Evolutionary conservation across 2,329 filamentous ascomycete species (phyloP).

Genomic region (Daldinia sp.): DNA sequence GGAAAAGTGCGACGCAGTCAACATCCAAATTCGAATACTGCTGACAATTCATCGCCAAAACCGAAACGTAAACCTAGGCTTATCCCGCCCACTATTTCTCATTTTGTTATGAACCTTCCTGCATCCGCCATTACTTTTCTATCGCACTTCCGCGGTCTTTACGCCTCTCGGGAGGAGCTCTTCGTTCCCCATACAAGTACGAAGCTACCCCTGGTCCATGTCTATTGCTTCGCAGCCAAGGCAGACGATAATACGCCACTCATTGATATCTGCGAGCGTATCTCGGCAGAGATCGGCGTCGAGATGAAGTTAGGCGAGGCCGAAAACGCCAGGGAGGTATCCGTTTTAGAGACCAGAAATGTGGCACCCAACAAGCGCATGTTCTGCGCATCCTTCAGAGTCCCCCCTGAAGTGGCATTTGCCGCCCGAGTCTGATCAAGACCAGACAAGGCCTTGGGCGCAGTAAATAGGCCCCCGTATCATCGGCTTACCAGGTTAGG

Average conservation of each 20-base stretch:
- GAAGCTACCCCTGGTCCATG: conserved; percentile 83
- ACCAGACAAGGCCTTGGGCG: conserved; percentile 7
- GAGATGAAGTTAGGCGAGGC: conserved; percentile 63
- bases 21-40: conserved; percentile 41
- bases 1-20: conserved; percentile 53
- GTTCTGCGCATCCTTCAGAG: conserved; percentile 92
- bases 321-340: conserved; percentile 58
- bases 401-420: conserved; percentile 87
- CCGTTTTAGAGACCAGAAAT: conserved; percentile 77
- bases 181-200: conserved; percentile 68
- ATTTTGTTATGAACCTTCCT: conserved; percentile 98
- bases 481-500: conserved; percentile 27
- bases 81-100: conserved; percentile 80
- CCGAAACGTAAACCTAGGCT: conserved; percentile 54
- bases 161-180: conserved; percentile 72
- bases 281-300: conserved; percentile 68
- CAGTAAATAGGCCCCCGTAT: conserved; percentile 8
- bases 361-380: conserved; percentile 95
- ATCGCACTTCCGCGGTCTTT: conserved; percentile 77
- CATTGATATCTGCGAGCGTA: conserved; percentile 70
- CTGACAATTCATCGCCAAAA: conserved; percentile 44
- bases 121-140: conserved; percentile 89
- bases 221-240: conserved; percentile 93
- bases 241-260: conserved; percentile 74
- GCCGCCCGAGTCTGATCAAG: conserved; percentile 46